phyloP scores from a whole-genome alignment of 2,329 filamentous ascomycete species.

The Aureobasidium sp. region DNA sequence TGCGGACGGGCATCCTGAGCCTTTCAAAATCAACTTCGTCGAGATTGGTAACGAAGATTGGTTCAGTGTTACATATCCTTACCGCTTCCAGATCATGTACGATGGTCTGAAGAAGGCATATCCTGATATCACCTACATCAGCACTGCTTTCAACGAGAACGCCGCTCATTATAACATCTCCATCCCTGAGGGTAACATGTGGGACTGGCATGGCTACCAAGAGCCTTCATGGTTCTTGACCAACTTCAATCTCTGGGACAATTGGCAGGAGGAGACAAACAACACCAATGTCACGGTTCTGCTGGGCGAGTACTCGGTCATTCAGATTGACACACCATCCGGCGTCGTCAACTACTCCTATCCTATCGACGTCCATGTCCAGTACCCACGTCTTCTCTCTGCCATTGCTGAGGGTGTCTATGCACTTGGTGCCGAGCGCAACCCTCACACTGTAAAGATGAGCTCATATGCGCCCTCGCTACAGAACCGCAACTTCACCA shows the following conservation, averaged over 20 bases:
- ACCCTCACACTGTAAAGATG: constrained; percentile 26
- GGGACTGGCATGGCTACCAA: constrained; percentile 40
- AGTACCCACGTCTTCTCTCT: constrained; percentile 25
- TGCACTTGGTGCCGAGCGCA: constrained; percentile 25
- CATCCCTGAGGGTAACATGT: constrained; percentile 29
- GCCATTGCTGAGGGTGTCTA: constrained; percentile 27
- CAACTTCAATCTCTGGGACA: constrained; percentile 37
- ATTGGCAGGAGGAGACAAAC: constrained; percentile 25
- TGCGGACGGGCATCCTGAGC: constrained; percentile 52
- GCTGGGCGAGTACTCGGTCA: constrained; percentile 24
- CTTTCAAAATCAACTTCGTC: constrained; percentile 53
- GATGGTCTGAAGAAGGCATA: constrained; percentile 50
- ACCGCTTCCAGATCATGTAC: constrained; percentile 52
- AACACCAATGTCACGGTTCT: constrained; percentile 21
- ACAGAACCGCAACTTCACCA: constrained; percentile 28
- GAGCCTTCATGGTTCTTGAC: constrained; percentile 34
- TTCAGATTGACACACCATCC: constrained; percentile 24
- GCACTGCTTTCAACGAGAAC: constrained; percentile 23
- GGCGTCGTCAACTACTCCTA: constrained; percentile 23
- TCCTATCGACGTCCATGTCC: constrained; percentile 21
- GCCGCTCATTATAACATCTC: constrained; percentile 27
- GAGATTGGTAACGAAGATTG: constrained; percentile 63
- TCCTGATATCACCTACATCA: constrained; percentile 49
- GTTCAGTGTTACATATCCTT: constrained; percentile 30
- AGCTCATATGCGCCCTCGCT: constrained; percentile 26